Percentiles rank a stretch among this genome's conserved stretches.
These are phyloP conservation scores for Mortierella claussenii DNA, from an alignment of 192 early-diverging fungal species.

Conservation along the genomic window DNA sequence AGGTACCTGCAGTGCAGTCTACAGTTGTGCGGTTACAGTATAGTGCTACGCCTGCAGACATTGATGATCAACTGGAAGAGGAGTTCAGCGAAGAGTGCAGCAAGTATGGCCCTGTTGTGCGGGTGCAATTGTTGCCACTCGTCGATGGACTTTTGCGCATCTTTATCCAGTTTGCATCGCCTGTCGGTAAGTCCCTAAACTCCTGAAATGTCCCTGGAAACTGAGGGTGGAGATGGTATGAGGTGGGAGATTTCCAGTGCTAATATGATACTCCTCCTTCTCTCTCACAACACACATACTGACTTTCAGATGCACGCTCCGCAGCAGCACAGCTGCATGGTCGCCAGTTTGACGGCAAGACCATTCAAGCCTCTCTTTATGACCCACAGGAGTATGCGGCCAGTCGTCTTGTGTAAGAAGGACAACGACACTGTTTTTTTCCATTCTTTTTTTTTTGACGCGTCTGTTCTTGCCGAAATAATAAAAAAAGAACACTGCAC, in stretches of 20 bases:
- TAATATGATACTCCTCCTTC: too few relatives aligned
- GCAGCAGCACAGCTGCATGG: conserved; percentile 77
- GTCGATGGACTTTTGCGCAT: conserved; percentile 72
- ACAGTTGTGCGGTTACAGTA: conserved; percentile 76
- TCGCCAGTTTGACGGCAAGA: conserved; percentile 87
- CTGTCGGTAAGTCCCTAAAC: conserved; percentile 50
- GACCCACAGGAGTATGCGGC: conserved; percentile 64
- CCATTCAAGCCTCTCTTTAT: conserved; percentile 69
- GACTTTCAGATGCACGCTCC: conserved; percentile 67
- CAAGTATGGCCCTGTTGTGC: conserved; percentile 81
- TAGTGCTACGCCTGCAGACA: conserved; percentile 74
- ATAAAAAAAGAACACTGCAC: too few relatives aligned
- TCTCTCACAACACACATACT: too few relatives aligned
- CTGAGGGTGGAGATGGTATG: too few relatives aligned
- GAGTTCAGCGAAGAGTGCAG: conserved; percentile 86
- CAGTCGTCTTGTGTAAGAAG: conserved; percentile 30
- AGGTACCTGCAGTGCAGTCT: conserved; percentile 36
- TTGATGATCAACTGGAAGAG: conserved; percentile 83
- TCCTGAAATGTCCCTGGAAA: background rate
- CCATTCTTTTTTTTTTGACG: too few relatives aligned
- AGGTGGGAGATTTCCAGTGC: too few relatives aligned
- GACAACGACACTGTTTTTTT: background rate
- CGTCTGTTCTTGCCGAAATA: too few relatives aligned
- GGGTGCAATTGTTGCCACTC: conserved; percentile 43
- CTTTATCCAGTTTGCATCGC: conserved; percentile 76